Evolutionary conservation across 495 filamentous ascomycete genomes (phyloP).

Genomic region (Trichocladium uniseriatum): DNA sequence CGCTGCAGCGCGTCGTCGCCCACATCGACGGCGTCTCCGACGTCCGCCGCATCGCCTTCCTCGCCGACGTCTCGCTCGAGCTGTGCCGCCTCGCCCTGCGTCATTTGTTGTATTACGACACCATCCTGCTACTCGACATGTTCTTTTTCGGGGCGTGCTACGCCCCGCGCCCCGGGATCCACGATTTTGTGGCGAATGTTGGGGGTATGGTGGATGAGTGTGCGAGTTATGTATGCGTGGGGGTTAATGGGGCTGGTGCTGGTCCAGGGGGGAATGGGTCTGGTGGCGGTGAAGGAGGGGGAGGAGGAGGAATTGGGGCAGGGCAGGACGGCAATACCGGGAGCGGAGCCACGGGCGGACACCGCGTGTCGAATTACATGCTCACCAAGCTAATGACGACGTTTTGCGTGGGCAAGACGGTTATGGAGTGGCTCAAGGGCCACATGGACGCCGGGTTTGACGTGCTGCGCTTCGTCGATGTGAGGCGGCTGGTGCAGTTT

Average conservation of each 20-base stretch:
- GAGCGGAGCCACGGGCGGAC: constrained; percentile 10
- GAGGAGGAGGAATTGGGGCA: not conserved
- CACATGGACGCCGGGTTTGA: constrained; percentile 50
- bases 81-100: constrained; percentile 75
- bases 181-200: constrained; percentile 58
- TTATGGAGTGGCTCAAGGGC: constrained; percentile 71
- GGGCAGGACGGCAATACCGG: not conserved
- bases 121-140: constrained; percentile 76
- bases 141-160: constrained; percentile 91
- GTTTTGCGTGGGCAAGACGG: constrained; percentile 64
- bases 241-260: not conserved
- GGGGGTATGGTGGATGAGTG: constrained; percentile 75
- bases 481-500: constrained; percentile 86
- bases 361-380: constrained; percentile 38
- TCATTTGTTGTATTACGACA: constrained; percentile 86
- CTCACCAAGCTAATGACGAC: constrained; percentile 68
- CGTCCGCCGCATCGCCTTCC: constrained; percentile 70
- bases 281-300: not conserved
- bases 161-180: constrained; percentile 67
- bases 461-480: constrained; percentile 64
- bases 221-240: constrained; percentile 56
- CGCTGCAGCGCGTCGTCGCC: constrained; percentile 70
- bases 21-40: constrained; percentile 86
- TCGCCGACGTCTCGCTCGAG: constrained; percentile 74
- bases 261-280: not conserved